phyloP scores from a whole-genome alignment of 2,329 filamentous ascomycete species.

The Ophiostoma ips region DNA sequence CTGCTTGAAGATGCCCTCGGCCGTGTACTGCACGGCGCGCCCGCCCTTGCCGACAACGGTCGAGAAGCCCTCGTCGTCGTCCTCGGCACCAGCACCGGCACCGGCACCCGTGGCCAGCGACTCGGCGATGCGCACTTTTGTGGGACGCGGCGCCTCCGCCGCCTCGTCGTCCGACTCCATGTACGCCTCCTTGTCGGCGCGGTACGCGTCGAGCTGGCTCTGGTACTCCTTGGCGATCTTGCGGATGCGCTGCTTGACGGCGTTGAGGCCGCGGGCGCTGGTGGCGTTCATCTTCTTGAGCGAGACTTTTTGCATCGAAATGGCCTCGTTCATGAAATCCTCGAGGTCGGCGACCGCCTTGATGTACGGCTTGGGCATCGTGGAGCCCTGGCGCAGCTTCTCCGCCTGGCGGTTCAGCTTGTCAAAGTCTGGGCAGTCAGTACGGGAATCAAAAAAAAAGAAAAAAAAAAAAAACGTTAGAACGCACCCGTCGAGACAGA shows the following conservation, averaged over 20 bases:
- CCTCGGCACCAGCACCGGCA: constrained; percentile 26
- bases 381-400: constrained; percentile 64
- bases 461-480: not conserved
- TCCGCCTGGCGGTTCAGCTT: constrained; percentile 78
- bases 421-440: constrained; percentile 58
- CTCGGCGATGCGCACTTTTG: constrained; percentile 33
- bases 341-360: constrained; percentile 88
- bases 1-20: constrained; percentile 97
- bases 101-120: constrained; percentile 21
- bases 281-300: constrained; percentile 98
- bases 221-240: constrained; percentile 97
- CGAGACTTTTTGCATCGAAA: constrained; percentile 89
- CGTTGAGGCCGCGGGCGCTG: constrained; percentile 86
- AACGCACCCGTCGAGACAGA: constrained; percentile 72
- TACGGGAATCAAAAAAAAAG: no score
- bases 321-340: constrained; percentile 83
- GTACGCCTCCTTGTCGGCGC: constrained; percentile 70
- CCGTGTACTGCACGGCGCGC: constrained; percentile 79
- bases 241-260: constrained; percentile 95
- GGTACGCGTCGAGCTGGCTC: constrained; percentile 74
- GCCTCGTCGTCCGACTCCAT: constrained; percentile 75
- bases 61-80: constrained; percentile 75
- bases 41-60: constrained; percentile 85
- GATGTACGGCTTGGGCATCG: constrained; percentile 81
- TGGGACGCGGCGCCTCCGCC: constrained; percentile 37